Evolutionary conservation across 164 flowering plant genomes (phyloP).

Genomic region (grape (Vitis vinifera)): ASM3070453v1 NC_081814.1:7655501-7656000

Average conservation of each 20-base stretch:
- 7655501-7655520: background rate
- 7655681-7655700: slow-evolving; percentile 13
- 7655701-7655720: slow-evolving; percentile 6
- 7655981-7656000: no score
- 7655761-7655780: slow-evolving; percentile 3
- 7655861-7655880: background rate
- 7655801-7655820: slow-evolving; percentile 26
- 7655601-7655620: slow-evolving; percentile 32
- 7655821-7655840: background rate
- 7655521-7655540: background rate
- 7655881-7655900: background rate
- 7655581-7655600: background rate
- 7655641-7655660: slow-evolving; percentile 17
- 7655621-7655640: slow-evolving; percentile 25
- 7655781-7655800: slow-evolving; percentile 30
- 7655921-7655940: no score
- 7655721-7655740: slow-evolving; percentile 17
- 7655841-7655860: background rate
- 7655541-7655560: background rate
- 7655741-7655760: slow-evolving; percentile 15
- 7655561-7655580: background rate
- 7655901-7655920: no score
- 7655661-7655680: slow-evolving; percentile 9
- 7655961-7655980: no score
- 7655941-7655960: no score